Conservation (phyloP, 2,329 filamentous ascomycete species). For the Dendrostoma leiphaemia region DNA sequence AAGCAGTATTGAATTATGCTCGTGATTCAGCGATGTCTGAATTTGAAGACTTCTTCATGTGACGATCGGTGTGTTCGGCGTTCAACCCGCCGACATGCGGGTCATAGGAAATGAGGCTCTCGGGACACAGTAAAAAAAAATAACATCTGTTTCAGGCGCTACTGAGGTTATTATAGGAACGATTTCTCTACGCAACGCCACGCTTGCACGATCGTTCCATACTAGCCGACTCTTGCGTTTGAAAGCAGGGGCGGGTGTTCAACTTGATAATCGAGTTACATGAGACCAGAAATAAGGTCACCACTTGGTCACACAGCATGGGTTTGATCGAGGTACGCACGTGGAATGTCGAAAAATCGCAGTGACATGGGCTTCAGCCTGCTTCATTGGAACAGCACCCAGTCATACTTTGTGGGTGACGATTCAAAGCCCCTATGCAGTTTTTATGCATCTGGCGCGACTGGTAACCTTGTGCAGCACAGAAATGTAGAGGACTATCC, state of each 20-base stretch:
- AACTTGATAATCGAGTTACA: not conserved
- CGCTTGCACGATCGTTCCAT: too few relatives aligned
- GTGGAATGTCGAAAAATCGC: not conserved
- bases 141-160: not conserved
- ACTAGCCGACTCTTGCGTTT: too few relatives aligned
- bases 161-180: too few relatives aligned
- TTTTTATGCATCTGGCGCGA: too few relatives aligned
- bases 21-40: conserved; percentile 14
- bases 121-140: not conserved
- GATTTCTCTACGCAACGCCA: too few relatives aligned
- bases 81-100: conserved; percentile 15
- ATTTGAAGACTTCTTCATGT: not conserved
- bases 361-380: not conserved
- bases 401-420: too few relatives aligned
- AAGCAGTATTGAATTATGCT: conserved; percentile 16
- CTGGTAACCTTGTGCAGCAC: too few relatives aligned
- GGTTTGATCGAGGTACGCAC: not conserved
- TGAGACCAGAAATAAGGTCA: not conserved
- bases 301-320: not conserved
- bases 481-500: too few relatives aligned
- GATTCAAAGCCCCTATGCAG: too few relatives aligned
- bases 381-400: not conserved
- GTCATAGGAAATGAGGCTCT: not conserved
- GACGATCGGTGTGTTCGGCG: conserved; percentile 9
- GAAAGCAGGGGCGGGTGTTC: not conserved